Base-by-base conservation (phyloP, 192 early-diverging fungal genomes). In the Backusella australiensis region DNA sequence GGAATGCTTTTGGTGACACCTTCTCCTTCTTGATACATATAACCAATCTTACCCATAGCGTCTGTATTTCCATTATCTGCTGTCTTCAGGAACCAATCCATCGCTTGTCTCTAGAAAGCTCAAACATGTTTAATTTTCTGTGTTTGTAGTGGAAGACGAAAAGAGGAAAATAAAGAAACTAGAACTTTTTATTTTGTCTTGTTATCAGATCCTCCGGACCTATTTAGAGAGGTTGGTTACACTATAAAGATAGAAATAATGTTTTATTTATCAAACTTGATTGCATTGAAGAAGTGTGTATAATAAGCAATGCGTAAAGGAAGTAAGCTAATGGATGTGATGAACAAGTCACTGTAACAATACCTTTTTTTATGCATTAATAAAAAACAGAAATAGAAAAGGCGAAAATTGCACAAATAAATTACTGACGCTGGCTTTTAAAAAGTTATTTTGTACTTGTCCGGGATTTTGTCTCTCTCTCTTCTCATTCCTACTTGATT, bases 401-500 rank as follows among this genome's bases (percentile, higher is more conserved):
- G 19, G n/a, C 21, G 19, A 21, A 53, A n/a, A 53, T 53, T 53
- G 19, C 7, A 53, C 52, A 53, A 21, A 38, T 15, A 34, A 67
- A n/a, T 17, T 5, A 36, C 4, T 21, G 21, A 39, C n/a, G 15
- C 46, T 49, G 46, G 17, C 6, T 49, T 49, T 39, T 39, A 39
- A 39, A 39, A 39, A 39, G 11, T 44, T 14, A 44, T 44, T 44
- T 44, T 39, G 38, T 11, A 11, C 9, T 39, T 39, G 38, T 39
- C 11, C 38, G 15, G 42, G 15, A 44, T 49, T 49, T 6, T 44
- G 12, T 63, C 23, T 63, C 56, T 23, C 52, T 63, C 56, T 63
- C 56, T 63, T 63, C 23, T 49, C 46, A 49, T 7, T n/a, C 26
- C 26, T n/a, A 90, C 91, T 98, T 77, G 90, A 94, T 86, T 97